Evolutionary conservation across 1,284 basidiomycete genomes (phyloP).

Genomic region (Porphyrellus sp.): DNA sequence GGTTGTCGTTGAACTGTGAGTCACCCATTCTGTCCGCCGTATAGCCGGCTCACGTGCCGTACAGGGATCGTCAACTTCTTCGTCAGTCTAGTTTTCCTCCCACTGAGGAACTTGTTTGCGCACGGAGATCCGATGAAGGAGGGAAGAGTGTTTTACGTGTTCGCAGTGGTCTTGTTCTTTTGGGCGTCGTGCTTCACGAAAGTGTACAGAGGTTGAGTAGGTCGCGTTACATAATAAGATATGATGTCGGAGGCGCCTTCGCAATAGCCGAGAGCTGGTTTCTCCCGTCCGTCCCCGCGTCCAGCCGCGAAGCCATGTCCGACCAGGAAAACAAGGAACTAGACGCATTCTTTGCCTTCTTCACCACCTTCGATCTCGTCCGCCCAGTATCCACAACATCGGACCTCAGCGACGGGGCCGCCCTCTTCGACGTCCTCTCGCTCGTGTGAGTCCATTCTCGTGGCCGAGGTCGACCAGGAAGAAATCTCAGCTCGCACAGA

Average conservation of each 20-base stretch:
- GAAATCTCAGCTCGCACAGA: slow-evolving; percentile 40
- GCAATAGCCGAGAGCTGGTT: not conserved
- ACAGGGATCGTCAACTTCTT: slow-evolving; percentile 81
- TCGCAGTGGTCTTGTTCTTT: slow-evolving; percentile 50
- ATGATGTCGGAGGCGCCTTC: not conserved
- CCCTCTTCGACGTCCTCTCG: slow-evolving; percentile 68
- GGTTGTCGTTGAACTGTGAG: slow-evolving; percentile 81
- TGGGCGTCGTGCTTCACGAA: slow-evolving; percentile 40
- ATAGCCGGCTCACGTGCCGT: not conserved
- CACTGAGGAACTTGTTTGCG: slow-evolving; percentile 72
- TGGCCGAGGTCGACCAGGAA: not conserved
- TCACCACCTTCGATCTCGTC: slow-evolving; percentile 67
- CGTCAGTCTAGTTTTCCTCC: slow-evolving; percentile 80
- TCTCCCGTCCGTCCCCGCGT: slow-evolving; percentile 5
- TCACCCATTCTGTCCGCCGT: slow-evolving; percentile 4
- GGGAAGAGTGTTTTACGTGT: slow-evolving; percentile 82
- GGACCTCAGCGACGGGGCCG: slow-evolving; percentile 74
- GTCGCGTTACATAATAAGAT: slow-evolving; percentile 28
- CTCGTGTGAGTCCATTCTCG: slow-evolving; percentile 54
- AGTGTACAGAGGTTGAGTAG: slow-evolving; percentile 37
- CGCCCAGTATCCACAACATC: slow-evolving; percentile 56
- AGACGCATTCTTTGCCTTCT: slow-evolving; percentile 75
- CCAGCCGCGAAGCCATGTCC: slow-evolving; percentile 41
- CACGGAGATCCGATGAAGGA: slow-evolving; percentile 62
- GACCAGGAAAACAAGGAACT: slow-evolving; percentile 60